Base-by-base conservation (phyloP, 148 eudicot genomes). In the Drosera capensis region DNA sequence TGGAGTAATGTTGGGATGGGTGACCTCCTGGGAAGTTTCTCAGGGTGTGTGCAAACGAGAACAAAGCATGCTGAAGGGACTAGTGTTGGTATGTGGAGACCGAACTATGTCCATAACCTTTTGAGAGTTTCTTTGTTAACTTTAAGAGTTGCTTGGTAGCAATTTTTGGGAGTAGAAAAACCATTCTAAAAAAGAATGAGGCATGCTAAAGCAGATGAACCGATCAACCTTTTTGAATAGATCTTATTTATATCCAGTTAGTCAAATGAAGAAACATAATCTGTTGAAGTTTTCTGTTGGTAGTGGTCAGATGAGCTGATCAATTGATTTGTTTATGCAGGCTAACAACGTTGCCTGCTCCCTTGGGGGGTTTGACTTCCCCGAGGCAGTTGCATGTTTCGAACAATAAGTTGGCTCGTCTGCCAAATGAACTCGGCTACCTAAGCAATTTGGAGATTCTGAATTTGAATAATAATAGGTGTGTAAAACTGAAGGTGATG, bases 401-500 rank as follows among this genome's bases (percentile, higher is more conserved):
- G 45, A 50, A 65, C 62, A 90, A 84, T 72, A 60, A 78, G 65
- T 46, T 90, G 55, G 52, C 42, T 24, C 56, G 49, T 57, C 66
- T 90, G 47, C 93, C 99, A 8, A 14, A 25, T 41, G 88, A 80
- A 70, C 67, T 90, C 45, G 81, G 88, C 41, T 47, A 19, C 38
- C 72, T 90, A 46, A 64, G 63, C 37, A 40, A 54, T 28, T 73
- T 90, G 39, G 61, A 84, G 70, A 73, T 80, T 51, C 57, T 90
- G 52, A 79, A 73, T 67, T 72, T 72, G 52, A 74, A 75, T 56
- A 70, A 63, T 35, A 90, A 90, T 53, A 73, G 93, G 99, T 90
- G 50, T 23, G 28, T 1, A 3, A 23, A 11, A 13, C 8, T 11
- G 17, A 39, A 2, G 2, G 17, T 11, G 8, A 7, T 39, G 1